Conservation (phyloP, 1,284 basidiomycete species). For the Peniophora sp. region DNA sequence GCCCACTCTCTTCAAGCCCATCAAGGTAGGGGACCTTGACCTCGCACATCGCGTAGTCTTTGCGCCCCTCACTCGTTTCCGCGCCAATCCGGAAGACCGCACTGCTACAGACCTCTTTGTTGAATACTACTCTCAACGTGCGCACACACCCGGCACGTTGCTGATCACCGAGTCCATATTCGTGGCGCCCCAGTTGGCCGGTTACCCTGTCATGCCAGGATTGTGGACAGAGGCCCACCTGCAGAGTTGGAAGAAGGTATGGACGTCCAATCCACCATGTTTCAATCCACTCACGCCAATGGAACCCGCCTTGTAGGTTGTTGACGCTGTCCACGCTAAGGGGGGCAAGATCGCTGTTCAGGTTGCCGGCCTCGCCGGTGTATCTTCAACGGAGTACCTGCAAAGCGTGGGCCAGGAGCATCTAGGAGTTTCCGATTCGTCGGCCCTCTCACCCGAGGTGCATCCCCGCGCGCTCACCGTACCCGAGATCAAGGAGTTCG, state of each 20-base stretch:
- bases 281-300: background rate
- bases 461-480: conserved; percentile 18
- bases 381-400: conserved; percentile 23
- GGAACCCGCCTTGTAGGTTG: too few relatives aligned
- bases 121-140: conserved; percentile 42
- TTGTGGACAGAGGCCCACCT: conserved; percentile 39
- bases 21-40: conserved; percentile 19
- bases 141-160: conserved; percentile 32
- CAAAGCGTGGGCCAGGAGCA: conserved; percentile 20
- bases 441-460: conserved; percentile 26
- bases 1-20: conserved; percentile 19
- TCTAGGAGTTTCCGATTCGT: conserved; percentile 25
- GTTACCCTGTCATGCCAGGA: conserved; percentile 29
- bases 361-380: conserved; percentile 38
- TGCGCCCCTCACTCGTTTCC: conserved; percentile 26
- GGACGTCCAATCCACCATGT: background rate
- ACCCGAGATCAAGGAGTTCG: conserved; percentile 35
- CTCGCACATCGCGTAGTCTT: conserved; percentile 23
- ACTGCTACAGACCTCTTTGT: conserved; percentile 21
- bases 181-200: conserved; percentile 30
- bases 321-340: conserved; percentile 21
- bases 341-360: conserved; percentile 36
- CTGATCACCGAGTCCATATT: conserved; percentile 41
- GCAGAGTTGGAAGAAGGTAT: conserved; percentile 36
- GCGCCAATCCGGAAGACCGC: conserved; percentile 18